Conservation (phyloP, 202 grass and related monocot genomes). For the Bolboschoenoplectus hybrid region DNA sequence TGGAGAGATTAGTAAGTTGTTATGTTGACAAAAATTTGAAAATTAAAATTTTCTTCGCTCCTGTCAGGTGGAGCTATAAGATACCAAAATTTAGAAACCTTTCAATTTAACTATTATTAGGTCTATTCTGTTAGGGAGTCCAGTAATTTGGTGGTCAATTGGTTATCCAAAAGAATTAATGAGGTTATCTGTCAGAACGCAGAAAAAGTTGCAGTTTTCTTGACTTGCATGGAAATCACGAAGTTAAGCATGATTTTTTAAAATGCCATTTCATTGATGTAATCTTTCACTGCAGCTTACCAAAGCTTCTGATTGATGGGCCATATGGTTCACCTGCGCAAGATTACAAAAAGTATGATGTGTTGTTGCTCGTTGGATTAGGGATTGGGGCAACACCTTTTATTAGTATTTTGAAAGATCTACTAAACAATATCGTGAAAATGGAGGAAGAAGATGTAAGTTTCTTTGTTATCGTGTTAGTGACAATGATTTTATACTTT, state of each 20-base stretch:
- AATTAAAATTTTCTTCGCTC: background rate
- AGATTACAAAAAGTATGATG: constrained; percentile 92
- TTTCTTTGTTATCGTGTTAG: constrained; percentile 15
- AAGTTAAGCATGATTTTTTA: constrained; percentile 30
- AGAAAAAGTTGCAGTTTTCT: constrained; percentile 14
- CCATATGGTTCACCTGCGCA: constrained; percentile 86
- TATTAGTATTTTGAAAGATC: constrained; percentile 95
- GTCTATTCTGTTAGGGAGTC: constrained; percentile 1
- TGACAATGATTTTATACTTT: background rate
- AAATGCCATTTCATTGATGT: constrained; percentile 33
- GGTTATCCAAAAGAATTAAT: background rate
- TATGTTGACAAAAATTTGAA: background rate
- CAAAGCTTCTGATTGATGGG: constrained; percentile 92
- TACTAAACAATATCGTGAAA: constrained; percentile 89
- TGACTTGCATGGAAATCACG: background rate
- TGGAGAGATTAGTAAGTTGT: background rate
- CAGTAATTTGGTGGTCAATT: background rate
- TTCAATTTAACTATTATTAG: background rate
- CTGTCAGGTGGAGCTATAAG: background rate
- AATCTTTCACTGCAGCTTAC: constrained; percentile 59
- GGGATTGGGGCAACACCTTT: constrained; percentile 94
- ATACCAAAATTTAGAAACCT: background rate
- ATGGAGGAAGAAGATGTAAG: constrained; percentile 88
- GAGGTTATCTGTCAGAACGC: background rate
- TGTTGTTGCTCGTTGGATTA: constrained; percentile 85